Evolutionary conservation across 257 asterid species (phyloP).

Genomic region (Osmanthus fragrans): DNA sequence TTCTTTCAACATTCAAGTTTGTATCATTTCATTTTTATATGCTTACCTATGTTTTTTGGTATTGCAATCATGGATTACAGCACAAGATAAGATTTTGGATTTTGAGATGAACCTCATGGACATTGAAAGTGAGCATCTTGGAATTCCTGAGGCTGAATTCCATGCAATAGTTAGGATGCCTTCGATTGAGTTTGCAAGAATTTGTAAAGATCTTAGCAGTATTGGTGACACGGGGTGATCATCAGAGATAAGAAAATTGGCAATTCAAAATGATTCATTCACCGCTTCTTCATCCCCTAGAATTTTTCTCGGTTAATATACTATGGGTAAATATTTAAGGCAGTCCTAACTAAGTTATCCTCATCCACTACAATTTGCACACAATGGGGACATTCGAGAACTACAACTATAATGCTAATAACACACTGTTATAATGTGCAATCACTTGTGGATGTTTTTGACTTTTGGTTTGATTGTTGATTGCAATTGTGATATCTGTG

Average conservation of each 20-base stretch:
- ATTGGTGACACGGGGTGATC: slow-evolving; percentile 35
- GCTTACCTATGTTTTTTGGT: neutral
- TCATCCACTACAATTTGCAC: neutral
- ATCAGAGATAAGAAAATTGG: neutral
- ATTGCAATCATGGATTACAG: slow-evolving; percentile 10
- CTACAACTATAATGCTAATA: neutral
- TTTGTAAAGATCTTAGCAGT: slow-evolving; percentile 40
- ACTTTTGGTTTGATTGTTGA: neutral
- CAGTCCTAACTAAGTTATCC: neutral
- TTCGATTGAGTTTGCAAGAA: slow-evolving; percentile 43
- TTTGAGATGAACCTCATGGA: slow-evolving; percentile 46
- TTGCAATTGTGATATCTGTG: slow-evolving; percentile 52
- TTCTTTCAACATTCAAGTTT: neutral
- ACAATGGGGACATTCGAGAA: neutral
- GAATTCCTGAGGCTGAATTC: slow-evolving; percentile 42
- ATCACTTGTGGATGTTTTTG: neutral
- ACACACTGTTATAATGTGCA: neutral
- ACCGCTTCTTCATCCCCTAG: no score
- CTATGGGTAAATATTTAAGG: no score
- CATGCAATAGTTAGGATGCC: slow-evolving; percentile 50
- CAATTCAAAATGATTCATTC: neutral
- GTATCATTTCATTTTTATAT: neutral
- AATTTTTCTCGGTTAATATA: no score
- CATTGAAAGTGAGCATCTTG: slow-evolving; percentile 46
- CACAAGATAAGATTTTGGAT: slow-evolving; percentile 42